Conservation (phyloP, 1,284 basidiomycete genomes). For the Marasmius oreades region DNA sequence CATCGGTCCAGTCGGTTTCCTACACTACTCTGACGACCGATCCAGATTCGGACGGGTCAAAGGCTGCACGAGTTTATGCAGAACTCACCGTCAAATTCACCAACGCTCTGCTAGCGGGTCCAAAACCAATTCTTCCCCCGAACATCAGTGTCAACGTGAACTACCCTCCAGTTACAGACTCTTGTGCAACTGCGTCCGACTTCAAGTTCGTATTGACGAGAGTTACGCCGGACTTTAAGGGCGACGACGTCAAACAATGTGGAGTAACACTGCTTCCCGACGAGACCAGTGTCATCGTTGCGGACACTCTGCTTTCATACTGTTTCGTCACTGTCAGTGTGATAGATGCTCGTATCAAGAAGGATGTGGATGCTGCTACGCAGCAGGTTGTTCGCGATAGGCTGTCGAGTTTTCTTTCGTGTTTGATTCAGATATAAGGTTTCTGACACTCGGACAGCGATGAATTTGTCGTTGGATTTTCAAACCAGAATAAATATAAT, state of each 20-base stretch:
- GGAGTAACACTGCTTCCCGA: constrained; percentile 36
- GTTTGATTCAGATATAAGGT: constrained; percentile 5
- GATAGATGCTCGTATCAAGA: constrained; percentile 40
- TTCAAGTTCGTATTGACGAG: constrained; percentile 46
- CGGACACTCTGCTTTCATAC: constrained; percentile 18
- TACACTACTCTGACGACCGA: constrained; percentile 34
- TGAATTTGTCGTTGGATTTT: too few species aligned
- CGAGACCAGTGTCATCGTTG: constrained; percentile 33
- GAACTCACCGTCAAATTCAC: constrained; percentile 31
- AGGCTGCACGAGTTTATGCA: constrained; percentile 32
- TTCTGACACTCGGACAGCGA: too few species aligned
- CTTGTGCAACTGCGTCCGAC: constrained; percentile 31
- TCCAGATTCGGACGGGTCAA: constrained; percentile 25
- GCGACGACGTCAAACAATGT: constrained; percentile 40
- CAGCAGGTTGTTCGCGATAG: constrained; percentile 37
- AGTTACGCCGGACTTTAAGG: constrained; percentile 25
- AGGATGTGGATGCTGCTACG: constrained; percentile 36
- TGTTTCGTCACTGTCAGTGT: constrained; percentile 47
- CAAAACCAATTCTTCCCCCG: constrained; percentile 34
- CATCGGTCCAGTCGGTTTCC: constrained; percentile 29
- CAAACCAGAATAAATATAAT: too few species aligned
- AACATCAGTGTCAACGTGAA: constrained; percentile 48
- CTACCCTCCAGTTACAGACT: constrained; percentile 36
- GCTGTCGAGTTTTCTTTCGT: constrained; percentile 30
- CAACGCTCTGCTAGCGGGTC: constrained; percentile 24